Conservation (phyloP, 2,329 filamentous ascomycete species). For the Macrophomina tecta region DNA sequence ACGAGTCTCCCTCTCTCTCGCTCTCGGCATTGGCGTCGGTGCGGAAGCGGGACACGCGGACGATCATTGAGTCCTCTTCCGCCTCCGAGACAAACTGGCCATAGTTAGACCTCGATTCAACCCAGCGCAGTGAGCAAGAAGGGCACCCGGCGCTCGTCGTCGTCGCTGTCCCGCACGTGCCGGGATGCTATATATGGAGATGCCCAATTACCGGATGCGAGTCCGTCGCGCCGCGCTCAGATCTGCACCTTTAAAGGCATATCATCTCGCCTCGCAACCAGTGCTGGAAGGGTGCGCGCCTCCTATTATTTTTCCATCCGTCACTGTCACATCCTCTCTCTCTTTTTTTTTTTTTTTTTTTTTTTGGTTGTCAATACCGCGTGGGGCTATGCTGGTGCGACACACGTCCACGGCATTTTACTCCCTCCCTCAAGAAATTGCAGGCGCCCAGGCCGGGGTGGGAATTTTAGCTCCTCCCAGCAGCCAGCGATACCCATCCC, state of each 20-base stretch:
- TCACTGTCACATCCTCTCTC: not conserved
- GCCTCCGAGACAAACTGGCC: not conserved
- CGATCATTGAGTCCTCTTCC: not conserved
- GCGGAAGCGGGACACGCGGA: constrained; percentile 2
- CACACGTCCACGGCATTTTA: not conserved
- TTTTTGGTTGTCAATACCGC: too few relatives aligned
- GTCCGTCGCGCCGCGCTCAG: not conserved
- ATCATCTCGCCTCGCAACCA: not conserved
- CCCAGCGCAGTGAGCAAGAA: not conserved
- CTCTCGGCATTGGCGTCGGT: constrained; percentile 5
- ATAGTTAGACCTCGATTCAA: not conserved
- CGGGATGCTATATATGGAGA: not conserved
- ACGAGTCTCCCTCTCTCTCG: not conserved
- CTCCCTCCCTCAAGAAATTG: not conserved
- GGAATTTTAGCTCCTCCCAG: not conserved
- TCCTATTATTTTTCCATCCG: not conserved
- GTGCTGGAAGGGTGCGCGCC: too few relatives aligned
- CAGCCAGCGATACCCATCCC: not conserved
- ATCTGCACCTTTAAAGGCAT: not conserved
- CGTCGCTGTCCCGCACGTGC: not conserved
- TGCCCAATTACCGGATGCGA: constrained; percentile 13
- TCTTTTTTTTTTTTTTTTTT: too few relatives aligned
- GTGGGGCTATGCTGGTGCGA: not conserved
- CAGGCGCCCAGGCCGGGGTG: not conserved
- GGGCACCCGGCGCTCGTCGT: not conserved